These are phyloP conservation scores for Paraphoma sp. DNA, from an alignment of 2,329 filamentous ascomycete genomes.

Conservation along the genomic window DNA sequence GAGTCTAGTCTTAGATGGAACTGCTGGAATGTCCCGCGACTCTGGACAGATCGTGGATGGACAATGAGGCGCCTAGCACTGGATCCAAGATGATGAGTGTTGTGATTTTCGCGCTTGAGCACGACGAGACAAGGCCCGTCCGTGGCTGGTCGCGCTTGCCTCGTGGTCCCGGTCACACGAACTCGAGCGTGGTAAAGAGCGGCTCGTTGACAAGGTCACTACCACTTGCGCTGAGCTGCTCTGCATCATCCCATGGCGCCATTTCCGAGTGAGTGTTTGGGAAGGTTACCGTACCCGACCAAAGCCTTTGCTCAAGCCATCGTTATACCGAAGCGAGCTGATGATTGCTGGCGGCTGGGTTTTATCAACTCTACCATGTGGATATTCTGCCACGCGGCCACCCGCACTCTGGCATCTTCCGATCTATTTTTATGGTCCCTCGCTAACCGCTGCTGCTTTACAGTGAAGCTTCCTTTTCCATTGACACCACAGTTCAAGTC, in stretches of 20 bases:
- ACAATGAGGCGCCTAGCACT: too few species aligned
- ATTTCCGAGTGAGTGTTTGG: not conserved
- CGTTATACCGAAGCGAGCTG: constrained; percentile 7
- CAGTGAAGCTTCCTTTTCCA: constrained; percentile 96
- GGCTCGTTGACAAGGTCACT: too few species aligned
- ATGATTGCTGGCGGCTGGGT: not conserved
- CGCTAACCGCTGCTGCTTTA: constrained; percentile 21
- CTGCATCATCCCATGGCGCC: not conserved
- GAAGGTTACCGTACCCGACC: constrained; percentile 1
- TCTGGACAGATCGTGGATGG: too few species aligned
- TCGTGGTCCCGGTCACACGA: not conserved
- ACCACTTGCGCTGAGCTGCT: not conserved
- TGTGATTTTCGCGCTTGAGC: too few species aligned
- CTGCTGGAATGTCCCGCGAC: too few species aligned
- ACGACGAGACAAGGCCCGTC: too few species aligned
- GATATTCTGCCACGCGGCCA: not conserved
- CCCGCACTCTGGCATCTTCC: constrained; percentile 6
- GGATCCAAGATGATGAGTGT: too few species aligned
- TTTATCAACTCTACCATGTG: not conserved
- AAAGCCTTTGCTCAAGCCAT: not conserved
- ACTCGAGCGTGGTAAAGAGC: not conserved
- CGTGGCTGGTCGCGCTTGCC: too few species aligned
- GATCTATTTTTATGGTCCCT: constrained; percentile 5
- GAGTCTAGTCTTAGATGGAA: not conserved
- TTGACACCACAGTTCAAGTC: constrained; percentile 99